Base-by-base conservation (phyloP, 805 yeast genomes). In the Yamadazyma insecticola region DNA sequence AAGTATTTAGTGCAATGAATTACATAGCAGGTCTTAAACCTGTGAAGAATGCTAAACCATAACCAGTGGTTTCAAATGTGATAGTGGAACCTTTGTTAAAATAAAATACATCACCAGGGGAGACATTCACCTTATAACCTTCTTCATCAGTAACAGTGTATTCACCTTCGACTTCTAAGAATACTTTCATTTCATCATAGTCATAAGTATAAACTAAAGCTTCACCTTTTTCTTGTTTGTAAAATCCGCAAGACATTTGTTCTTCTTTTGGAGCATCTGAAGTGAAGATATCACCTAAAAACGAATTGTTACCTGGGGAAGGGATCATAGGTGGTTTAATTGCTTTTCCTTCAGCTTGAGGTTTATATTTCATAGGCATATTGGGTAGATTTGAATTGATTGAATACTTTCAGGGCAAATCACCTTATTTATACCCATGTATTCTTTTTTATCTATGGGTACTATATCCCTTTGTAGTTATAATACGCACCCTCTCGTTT, bases 71-170 rank as follows among this genome's bases (percentile, higher is more conserved):
- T 36, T 79, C 57, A 27, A 63, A 63, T 13, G 69, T 79, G 46
- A 79, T 73, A 31, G 82, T 76, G 41, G 74, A 62, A n/a, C 84
- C 86, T 51, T 77, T 75, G 47, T 69, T 73, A 62, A 80, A 74
- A 67, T 70, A 77, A 45, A 80, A 70, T 17, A 76, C 78, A 46
- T 79, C 86, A 32, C 87, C 87, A 31, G 81, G 81, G 25, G 64
- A 53, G 33, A 71, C 80, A 33, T 58, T 61, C 31, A 74, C 77
- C 39, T 65, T 63, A 53, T 66, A 63, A 15, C 87, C 87, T 32
- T 77, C 69, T 59, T 76, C 81, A 47, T 80, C 87, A 37, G 74
- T 47, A 45, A 80, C 65, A 30, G 66, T 61, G 65, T 74, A 78
- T 48, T 73, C 76, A 43, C 85, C 85, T 45, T 72, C 76, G 33